Percentiles rank a stretch among this genome's conserved stretches.
Conservation (phyloP, 106 monocot species). For the Dendrobium catenatum region DNA sequence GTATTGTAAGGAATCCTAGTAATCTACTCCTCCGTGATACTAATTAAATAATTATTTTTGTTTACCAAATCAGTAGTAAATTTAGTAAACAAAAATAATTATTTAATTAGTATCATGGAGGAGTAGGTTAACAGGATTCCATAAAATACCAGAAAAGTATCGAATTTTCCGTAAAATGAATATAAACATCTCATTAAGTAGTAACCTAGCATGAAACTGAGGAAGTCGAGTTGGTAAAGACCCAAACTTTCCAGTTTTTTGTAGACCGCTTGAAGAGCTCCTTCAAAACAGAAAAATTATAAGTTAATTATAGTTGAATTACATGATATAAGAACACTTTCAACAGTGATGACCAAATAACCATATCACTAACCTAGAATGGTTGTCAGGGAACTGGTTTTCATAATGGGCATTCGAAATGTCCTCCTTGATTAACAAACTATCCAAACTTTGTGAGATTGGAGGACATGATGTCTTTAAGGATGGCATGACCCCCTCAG, state of each 20-base stretch:
- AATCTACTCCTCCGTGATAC: too few relatives aligned
- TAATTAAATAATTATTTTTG: too few relatives aligned
- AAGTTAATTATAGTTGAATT: background rate
- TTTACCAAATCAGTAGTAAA: too few relatives aligned
- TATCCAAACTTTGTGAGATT: conserved; percentile 19
- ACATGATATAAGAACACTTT: too few relatives aligned
- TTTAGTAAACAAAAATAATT: background rate
- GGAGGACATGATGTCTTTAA: conserved; percentile 7
- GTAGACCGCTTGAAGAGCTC: conserved; percentile 25
- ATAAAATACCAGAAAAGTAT: too few relatives aligned
- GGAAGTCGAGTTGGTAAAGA: conserved; percentile 56
- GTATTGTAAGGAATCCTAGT: too few relatives aligned
- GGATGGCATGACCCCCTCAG: conserved; percentile 18
- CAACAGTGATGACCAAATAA: background rate
- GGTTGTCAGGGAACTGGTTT: conserved; percentile 16
- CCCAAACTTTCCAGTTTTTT: conserved; percentile 29
- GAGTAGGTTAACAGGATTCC: too few relatives aligned
- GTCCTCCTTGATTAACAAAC: background rate
- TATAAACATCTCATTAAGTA: conserved; percentile 5
- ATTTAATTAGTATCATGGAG: background rate
- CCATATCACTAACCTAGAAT: background rate
- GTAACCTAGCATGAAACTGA: conserved; percentile 79
- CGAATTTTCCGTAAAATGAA: background rate
- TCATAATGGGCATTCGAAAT: conserved; percentile 16
- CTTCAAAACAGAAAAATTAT: conserved; percentile 15